phyloP scores from a whole-genome alignment of 2,329 filamentous ascomycete genomes.

The Cercospora nicotianae region DNA sequence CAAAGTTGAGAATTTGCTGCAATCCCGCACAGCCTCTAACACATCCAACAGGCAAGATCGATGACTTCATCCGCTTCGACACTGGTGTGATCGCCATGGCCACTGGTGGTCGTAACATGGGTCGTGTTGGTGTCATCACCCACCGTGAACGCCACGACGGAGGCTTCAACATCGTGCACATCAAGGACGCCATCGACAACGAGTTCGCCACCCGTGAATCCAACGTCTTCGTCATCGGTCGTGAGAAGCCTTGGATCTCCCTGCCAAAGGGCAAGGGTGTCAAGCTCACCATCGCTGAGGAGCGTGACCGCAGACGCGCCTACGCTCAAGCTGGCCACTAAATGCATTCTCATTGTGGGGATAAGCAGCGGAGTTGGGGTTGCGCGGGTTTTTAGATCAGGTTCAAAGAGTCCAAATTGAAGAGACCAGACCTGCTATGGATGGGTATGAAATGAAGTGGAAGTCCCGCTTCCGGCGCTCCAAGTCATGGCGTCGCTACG shows the following conservation, averaged over 20 bases:
- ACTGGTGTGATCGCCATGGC: slow-evolving; percentile 97
- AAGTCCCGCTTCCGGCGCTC: slow-evolving; percentile 18
- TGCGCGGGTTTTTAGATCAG: slow-evolving; percentile 16
- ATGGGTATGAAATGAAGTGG: slow-evolving; percentile 19
- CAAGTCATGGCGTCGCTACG: slow-evolving; percentile 16
- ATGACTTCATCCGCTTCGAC: slow-evolving; percentile 98
- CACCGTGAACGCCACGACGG: slow-evolving; percentile 99
- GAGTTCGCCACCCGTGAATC: slow-evolving; percentile 97
- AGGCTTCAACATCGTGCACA: slow-evolving; percentile 96
- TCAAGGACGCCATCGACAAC: slow-evolving; percentile 99
- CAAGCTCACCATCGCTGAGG: slow-evolving; percentile 98
- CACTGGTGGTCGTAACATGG: slow-evolving; percentile 99
- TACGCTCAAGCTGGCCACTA: slow-evolving; percentile 50
- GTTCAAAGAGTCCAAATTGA: slow-evolving; percentile 5
- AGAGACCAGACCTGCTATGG: slow-evolving; percentile 15
- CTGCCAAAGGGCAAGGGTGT: slow-evolving; percentile 99
- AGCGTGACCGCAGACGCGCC: slow-evolving; percentile 96
- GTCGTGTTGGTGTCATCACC: slow-evolving; percentile 99
- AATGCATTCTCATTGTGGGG: slow-evolving; percentile 14
- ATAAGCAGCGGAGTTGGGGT: slow-evolving; percentile 24
- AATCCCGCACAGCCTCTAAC: slow-evolving; percentile 3
- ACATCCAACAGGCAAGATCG: slow-evolving; percentile 66
- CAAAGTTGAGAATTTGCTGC: background rate
- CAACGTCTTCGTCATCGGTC: slow-evolving; percentile 99
- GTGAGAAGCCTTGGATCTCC: slow-evolving; percentile 98